Base-by-base conservation (phyloP, 1,284 basidiomycete species). In the Leccinum colubrinum region DNA sequence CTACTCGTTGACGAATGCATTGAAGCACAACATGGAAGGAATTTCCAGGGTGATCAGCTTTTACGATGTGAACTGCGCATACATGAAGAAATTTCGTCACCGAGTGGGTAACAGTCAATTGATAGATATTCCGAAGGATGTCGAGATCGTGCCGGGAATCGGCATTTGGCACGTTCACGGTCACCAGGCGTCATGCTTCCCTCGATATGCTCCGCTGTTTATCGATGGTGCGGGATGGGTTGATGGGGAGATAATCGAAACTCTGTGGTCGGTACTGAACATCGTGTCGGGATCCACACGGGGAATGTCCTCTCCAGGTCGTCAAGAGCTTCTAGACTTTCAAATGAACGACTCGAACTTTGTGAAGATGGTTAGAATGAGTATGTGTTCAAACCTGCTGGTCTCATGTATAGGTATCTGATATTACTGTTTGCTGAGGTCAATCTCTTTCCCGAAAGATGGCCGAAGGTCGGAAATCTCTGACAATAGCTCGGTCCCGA, bases 21-120 rank as follows among this genome's bases (percentile, higher is more conserved):
- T 68, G 4, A 6, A 5, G 1, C 51, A 65, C 15, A 64, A 60
- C 1, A 60, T 64, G 43, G 4, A 12, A 0, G 27, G n/a, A 0
- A 58, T 63, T 1, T 6, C 5, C 0, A 3, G 25, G 7, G 55
- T 43, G 0, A 50, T 59, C 1, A n/a, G 7, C 8, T 63, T 66
- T 27, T 67, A 67, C 15, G 55, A 67, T 20, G 55, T 67, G 3
- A 66, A 63, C 20, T 66, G 66, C 27, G 14, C 57, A 9, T 67
- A 64, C 25, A 27, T 59, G 43, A 59, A 59, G 14, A 59, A 63
- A 9, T 37, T 68, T 7, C 4, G 2, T 5, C 4, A n/a, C 9
- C 25, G 27, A 17, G 27, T 52, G 0, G n/a, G 6, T 8, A 30
- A 30, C 4, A 53, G 27, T 6, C 8, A n/a, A 5, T 53, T n/a